A percentile compares a stretch with the other conserved stretches of the same genome.
These are phyloP conservation scores for Pyrenophora teres DNA, from an alignment of 2,329 filamentous ascomycete genomes.

Conservation along the genomic window DNA sequence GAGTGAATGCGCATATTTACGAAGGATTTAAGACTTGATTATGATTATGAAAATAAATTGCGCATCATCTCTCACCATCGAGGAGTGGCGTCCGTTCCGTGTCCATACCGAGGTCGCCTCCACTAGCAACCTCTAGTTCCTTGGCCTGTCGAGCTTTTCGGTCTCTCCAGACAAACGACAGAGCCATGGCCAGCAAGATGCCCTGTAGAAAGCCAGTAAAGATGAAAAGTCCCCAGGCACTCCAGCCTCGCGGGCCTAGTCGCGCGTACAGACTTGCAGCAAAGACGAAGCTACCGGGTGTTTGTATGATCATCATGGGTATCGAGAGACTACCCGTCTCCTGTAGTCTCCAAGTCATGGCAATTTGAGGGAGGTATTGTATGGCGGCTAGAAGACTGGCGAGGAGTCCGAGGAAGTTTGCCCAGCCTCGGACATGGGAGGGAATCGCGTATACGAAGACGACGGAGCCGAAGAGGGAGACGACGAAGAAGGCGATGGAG, in stretches of 20 bases:
- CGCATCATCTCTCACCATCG: neutral
- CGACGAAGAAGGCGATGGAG: constrained; percentile 76
- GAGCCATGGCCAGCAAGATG: constrained; percentile 75
- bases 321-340: constrained; percentile 91
- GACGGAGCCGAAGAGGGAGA: constrained; percentile 67
- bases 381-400: constrained; percentile 78
- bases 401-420: constrained; percentile 80
- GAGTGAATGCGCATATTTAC: too few species aligned
- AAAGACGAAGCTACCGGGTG: constrained; percentile 88
- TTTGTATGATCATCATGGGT: constrained; percentile 98
- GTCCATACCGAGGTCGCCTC: neutral
- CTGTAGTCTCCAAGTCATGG: constrained; percentile 83
- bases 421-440: constrained; percentile 73
- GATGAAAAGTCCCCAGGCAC: constrained; percentile 90
- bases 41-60: too few species aligned
- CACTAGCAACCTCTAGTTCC: constrained; percentile 1
- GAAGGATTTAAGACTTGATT: too few species aligned
- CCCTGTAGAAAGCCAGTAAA: constrained; percentile 87
- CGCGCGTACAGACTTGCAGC: constrained; percentile 80
- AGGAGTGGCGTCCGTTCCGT: constrained; percentile 11
- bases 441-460: constrained; percentile 69
- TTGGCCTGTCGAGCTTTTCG: constrained; percentile 23
- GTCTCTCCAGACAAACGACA: constrained; percentile 70
- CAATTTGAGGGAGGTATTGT: constrained; percentile 95
- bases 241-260: constrained; percentile 85